Evolutionary conservation across 306 rosid species (phyloP).

Genomic region (Trichosanthes cucumerina): DNA sequence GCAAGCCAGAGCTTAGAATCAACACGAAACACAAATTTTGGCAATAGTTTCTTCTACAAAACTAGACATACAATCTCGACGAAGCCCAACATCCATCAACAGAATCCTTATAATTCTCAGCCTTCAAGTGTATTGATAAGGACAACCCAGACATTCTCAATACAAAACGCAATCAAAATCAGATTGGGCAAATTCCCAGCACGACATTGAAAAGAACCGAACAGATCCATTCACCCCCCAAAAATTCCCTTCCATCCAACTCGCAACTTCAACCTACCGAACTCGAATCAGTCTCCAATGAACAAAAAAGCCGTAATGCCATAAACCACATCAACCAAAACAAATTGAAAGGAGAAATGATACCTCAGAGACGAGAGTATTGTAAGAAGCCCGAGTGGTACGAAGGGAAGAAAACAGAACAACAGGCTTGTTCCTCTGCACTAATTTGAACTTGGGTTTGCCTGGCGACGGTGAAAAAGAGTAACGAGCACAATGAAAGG

Average conservation of each 20-base stretch:
- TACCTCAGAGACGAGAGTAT: conserved; percentile 76
- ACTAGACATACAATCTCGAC: neutral
- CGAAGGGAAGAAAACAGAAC: conserved; percentile 35
- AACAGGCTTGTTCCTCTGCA: conserved; percentile 30
- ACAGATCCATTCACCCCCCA: neutral
- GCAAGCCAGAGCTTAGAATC: neutral
- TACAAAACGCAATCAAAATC: neutral
- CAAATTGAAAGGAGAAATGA: neutral
- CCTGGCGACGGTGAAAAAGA: conserved; percentile 41
- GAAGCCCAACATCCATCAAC: neutral
- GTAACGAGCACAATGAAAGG: conserved; percentile 49
- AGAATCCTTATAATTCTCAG: neutral
- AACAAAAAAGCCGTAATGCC: conserved; percentile 9
- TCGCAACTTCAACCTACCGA: neutral
- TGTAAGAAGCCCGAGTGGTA: conserved; percentile 43
- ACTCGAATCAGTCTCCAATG: conserved; percentile 2
- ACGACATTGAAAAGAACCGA: neutral
- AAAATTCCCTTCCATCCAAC: neutral
- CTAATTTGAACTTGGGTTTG: conserved; percentile 19
- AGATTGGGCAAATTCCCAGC: neutral
- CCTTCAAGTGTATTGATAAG: neutral
- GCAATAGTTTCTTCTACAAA: neutral
- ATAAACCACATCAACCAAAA: neutral
- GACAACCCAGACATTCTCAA: neutral
- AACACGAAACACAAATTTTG: neutral